A percentile compares a stretch with the other conserved stretches of the same genome.
Evolutionary conservation across 441 rosid genomes (phyloP).

Genomic region (Adansonia gregorii): DNA sequence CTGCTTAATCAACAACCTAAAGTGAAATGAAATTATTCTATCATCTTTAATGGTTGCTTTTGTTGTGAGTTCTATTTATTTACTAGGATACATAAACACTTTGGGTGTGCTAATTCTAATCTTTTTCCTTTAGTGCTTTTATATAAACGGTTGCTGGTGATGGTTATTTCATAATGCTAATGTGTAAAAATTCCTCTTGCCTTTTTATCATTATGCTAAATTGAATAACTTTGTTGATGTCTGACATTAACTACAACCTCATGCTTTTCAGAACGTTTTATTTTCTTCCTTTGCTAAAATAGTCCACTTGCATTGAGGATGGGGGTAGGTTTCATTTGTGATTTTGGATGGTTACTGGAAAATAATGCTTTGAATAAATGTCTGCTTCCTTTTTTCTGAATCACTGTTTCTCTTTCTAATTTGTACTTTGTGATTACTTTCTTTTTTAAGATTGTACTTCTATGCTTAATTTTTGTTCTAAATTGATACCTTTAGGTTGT

Average conservation of each 20-base stretch:
- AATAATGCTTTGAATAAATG: slow-evolving; percentile 16
- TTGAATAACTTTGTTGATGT: not conserved
- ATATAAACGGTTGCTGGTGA: not conserved
- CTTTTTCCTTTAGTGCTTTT: not conserved
- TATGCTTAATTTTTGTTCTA: slow-evolving; percentile 26
- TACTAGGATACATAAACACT: not conserved
- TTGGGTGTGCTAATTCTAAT: not conserved
- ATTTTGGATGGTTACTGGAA: not conserved
- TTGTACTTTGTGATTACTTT: not conserved
- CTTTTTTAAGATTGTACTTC: not conserved
- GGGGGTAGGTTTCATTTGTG: not conserved
- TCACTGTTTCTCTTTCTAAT: not conserved
- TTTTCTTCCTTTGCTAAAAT: not conserved
- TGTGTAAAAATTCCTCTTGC: not conserved
- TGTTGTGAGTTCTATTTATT: not conserved
- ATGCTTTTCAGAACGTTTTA: not conserved
- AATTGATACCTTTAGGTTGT: slow-evolving; percentile 62
- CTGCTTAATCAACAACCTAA: not conserved
- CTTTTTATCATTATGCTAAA: not conserved
- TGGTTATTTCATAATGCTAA: not conserved
- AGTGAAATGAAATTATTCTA: not conserved
- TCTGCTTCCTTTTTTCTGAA: slow-evolving; percentile 6
- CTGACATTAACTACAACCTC: not conserved
- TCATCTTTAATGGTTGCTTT: slow-evolving; percentile 15
- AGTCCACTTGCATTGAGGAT: not conserved